Evolutionary conservation across 768 basidiomycete genomes (phyloP).

Genomic region (Solioccasus polychromus): DNA sequence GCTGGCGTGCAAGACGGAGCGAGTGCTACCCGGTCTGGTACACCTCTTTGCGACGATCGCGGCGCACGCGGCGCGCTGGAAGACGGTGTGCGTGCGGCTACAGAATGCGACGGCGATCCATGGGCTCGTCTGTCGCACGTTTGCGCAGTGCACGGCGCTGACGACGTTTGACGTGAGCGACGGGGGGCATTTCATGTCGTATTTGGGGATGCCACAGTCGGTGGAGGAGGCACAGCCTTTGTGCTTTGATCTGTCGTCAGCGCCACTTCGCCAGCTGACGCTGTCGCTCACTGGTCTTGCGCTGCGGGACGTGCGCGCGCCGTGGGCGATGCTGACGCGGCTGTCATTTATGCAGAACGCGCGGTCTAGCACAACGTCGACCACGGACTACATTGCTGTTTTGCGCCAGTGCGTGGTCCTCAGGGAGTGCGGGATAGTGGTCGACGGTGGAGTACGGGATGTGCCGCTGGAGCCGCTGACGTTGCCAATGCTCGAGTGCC

Average conservation of each 20-base stretch:
- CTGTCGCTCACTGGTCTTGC: constrained; percentile 21
- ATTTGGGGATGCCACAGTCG: constrained; percentile 1
- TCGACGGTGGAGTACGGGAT: constrained; percentile 10
- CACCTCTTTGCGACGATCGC: constrained; percentile 18
- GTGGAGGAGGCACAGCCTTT: constrained; percentile 6
- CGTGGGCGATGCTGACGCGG: constrained; percentile 20
- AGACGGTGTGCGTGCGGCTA: constrained; percentile 19
- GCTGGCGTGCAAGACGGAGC: constrained; percentile 19
- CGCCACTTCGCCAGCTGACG: constrained; percentile 14
- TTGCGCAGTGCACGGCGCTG: constrained; percentile 15
- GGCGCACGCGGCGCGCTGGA: constrained; percentile 16
- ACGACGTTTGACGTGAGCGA: constrained; percentile 20
- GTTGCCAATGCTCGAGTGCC: constrained; percentile 17
- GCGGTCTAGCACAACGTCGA: constrained; percentile 16
- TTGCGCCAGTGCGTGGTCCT: constrained; percentile 22
- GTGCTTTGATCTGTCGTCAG: constrained; percentile 10
- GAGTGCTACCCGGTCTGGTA: constrained; percentile 19
- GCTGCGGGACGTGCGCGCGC: constrained; percentile 12
- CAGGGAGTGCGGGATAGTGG: constrained; percentile 17
- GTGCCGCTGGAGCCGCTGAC: constrained; percentile 10
- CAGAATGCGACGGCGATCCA: constrained; percentile 18
- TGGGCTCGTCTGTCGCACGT: constrained; percentile 6
- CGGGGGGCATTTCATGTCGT: constrained; percentile 12
- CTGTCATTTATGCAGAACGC: constrained; percentile 26
- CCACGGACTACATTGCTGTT: constrained; percentile 19